Conservation (phyloP, 2,329 filamentous ascomycete genomes). For the Alternaria ethzedia region DNA sequence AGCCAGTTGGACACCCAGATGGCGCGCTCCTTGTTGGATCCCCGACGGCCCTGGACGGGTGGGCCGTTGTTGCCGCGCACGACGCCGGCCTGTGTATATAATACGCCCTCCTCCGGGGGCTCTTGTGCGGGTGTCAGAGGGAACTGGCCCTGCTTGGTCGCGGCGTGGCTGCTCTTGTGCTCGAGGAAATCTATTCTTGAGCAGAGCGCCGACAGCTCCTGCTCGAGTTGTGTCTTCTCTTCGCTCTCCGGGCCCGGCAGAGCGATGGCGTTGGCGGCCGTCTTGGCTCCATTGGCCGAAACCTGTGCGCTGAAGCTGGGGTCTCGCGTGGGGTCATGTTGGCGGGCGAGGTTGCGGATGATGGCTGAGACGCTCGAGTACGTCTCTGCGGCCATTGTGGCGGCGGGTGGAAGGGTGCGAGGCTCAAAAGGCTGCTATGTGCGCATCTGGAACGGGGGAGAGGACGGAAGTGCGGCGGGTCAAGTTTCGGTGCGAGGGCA, state of each 20-base stretch:
- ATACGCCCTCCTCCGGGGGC: constrained; percentile 62
- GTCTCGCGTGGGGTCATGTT: constrained; percentile 52
- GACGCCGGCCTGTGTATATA: constrained; percentile 50
- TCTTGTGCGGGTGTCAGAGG: constrained; percentile 82
- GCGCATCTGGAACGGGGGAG: constrained; percentile 39
- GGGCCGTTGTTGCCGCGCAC: constrained; percentile 42
- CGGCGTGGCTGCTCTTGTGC: constrained; percentile 72
- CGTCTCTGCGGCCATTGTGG: constrained; percentile 45
- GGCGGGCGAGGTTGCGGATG: constrained; percentile 57
- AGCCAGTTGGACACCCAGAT: constrained; percentile 60
- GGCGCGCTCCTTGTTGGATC: constrained; percentile 46
- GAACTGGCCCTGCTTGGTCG: constrained; percentile 62
- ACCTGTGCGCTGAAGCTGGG: constrained; percentile 54
- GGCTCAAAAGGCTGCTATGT: constrained; percentile 39
- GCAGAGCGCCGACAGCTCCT: constrained; percentile 79
- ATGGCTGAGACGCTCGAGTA: constrained; percentile 49
- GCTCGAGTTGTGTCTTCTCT: constrained; percentile 80
- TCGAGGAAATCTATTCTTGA: constrained; percentile 83
- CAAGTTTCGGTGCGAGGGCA: constrained; percentile 6
- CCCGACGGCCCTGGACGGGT: constrained; percentile 33
- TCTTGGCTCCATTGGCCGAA: constrained; percentile 38
- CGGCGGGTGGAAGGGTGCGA: constrained; percentile 27
- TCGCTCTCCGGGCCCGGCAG: constrained; percentile 78
- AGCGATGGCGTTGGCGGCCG: constrained; percentile 62
- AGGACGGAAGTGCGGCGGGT: constrained; percentile 19